Base-by-base conservation (phyloP, 1,284 basidiomycete genomes). In the Gymnopus androsaceus region DNA sequence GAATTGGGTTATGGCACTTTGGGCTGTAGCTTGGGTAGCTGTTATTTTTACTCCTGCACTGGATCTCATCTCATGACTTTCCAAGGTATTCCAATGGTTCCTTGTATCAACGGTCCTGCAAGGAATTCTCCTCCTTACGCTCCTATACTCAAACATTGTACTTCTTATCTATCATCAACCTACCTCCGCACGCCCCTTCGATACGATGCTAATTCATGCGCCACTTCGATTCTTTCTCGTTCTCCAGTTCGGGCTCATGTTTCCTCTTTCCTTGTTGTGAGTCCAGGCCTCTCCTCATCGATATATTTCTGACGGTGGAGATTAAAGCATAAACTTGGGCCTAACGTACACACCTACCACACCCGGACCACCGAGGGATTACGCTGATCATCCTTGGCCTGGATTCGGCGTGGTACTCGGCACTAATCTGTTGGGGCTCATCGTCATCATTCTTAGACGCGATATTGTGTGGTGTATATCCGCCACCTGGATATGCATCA, bases 1-100 rank as follows among this genome's bases (percentile, higher is more conserved):
- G 3, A 95, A 96, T 66, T 88, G 90, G 80, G 64, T 90, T 6
- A 88, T 93, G 82, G 92, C 89, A 0, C 70, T 83, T 3, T 95
- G 92, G 91, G 89, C 90, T 0, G 81, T 95, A 38, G 76, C 87
- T 60, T 95, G 89, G 83, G 89, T 93, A 63, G 31, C 80, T 57
- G 21, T 50, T 9, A 30, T 31, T 21, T 38, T 25, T 4, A n/a
- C 5, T 3, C 40, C 19, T 5, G n/a, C 11, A 23, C 5, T n/a
- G 11, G 19, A 44, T 41, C 25, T 50, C 2, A 30, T 21, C 28
- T 19, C 15, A 33, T 33, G 64, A 4, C 44, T 19, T 31, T 50
- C 37, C 21, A 54, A 87, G 85, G 72, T 85, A 2, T 74, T 89
- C 49, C 74, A 82, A 69, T 77, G 76, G 64, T 91, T 88, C 67